Conservation (phyloP, 352 stramenopile genomes). For the Pythium phragmiticola region DNA sequence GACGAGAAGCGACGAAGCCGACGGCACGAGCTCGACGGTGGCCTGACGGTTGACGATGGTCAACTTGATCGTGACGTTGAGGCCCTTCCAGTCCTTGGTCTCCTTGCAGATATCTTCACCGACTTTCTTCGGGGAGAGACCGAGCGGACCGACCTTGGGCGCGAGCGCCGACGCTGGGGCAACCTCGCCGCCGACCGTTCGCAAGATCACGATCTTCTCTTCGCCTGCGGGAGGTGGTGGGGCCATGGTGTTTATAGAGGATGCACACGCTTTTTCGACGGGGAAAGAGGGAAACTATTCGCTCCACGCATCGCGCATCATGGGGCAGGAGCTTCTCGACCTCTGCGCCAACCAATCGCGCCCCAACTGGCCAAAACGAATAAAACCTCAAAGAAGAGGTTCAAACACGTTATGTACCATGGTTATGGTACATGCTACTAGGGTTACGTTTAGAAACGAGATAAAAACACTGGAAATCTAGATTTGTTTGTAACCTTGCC, state of each 20-base stretch:
- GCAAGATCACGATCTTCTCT: conserved; percentile 96
- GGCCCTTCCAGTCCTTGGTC: conserved; percentile 99
- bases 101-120: conserved; percentile 99
- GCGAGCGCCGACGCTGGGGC: conserved; percentile 97
- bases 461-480: neutral
- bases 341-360: conserved; percentile 28
- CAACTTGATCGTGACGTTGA: conserved; percentile 99
- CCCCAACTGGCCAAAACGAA: neutral
- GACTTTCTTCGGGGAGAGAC: conserved; percentile 99
- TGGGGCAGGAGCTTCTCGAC: neutral
- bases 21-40: conserved; percentile 97
- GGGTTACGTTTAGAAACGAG: neutral
- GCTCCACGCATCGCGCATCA: no score
- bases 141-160: conserved; percentile 99
- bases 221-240: conserved; percentile 84
- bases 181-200: conserved; percentile 98
- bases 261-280: conserved; percentile 49
- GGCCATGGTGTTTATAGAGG: conserved; percentile 91
- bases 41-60: conserved; percentile 99
- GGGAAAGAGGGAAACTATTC: conserved; percentile 25
- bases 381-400: conserved; percentile 21
- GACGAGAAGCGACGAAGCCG: conserved; percentile 98
- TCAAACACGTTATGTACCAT: neutral
- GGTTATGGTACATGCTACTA: neutral
- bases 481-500: no score